phyloP scores from a whole-genome alignment of 176 grass and related monocot species.

The Aegilops speltoides region DNA sequence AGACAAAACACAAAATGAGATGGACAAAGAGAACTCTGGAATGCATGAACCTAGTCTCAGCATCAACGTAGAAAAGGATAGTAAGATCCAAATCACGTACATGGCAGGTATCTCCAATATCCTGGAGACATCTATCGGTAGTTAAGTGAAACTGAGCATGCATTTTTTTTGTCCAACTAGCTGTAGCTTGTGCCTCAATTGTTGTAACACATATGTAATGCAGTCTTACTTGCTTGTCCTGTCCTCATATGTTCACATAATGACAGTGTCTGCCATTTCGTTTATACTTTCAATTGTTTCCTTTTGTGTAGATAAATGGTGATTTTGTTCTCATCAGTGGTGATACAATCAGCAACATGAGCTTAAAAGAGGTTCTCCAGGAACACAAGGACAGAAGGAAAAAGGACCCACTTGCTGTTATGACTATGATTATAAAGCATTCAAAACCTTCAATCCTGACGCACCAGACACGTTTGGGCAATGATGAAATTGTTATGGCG shows the following conservation, averaged over 20 bases:
- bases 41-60: neutral
- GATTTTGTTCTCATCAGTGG: constrained; percentile 97
- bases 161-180: neutral
- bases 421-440: constrained; percentile 93
- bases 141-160: neutral
- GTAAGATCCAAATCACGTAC: neutral
- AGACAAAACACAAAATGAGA: neutral
- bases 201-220: neutral
- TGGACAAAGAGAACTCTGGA: neutral
- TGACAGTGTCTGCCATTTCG: neutral
- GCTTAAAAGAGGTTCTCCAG: constrained; percentile 68
- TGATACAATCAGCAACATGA: constrained; percentile 94
- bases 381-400: constrained; percentile 91
- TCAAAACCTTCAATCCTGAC: constrained; percentile 74
- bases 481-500: constrained; percentile 80
- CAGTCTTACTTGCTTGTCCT: neutral
- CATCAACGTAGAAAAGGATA: neutral
- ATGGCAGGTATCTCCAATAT: neutral
- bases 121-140: neutral
- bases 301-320: constrained; percentile 72
- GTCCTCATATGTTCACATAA: neutral
- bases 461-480: constrained; percentile 76
- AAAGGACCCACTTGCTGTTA: constrained; percentile 86
- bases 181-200: constrained; percentile 20
- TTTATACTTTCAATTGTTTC: constrained; percentile 20